These are phyloP conservation scores for Colletotrichum sp. DNA, from an alignment of 2,329 filamentous ascomycete species.

Conservation along the genomic window DNA sequence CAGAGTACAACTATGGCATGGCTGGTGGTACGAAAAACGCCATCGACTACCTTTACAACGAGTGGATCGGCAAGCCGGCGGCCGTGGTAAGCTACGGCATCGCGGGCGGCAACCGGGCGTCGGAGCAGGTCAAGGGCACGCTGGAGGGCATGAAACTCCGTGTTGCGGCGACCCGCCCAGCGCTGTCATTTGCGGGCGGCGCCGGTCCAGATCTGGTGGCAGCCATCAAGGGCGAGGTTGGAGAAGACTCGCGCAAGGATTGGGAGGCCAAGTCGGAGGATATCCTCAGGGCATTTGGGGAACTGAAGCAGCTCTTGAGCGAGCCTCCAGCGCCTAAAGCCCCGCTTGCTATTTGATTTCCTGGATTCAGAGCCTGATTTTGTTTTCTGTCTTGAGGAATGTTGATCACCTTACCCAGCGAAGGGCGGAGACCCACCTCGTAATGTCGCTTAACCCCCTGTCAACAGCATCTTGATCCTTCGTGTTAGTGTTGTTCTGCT, in stretches of 20 bases:
- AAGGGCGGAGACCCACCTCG: not conserved
- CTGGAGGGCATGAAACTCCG: constrained; percentile 34
- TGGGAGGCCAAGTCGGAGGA: constrained; percentile 25
- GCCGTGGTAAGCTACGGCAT: constrained; percentile 61
- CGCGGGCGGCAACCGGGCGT: constrained; percentile 40
- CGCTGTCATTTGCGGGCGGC: constrained; percentile 30
- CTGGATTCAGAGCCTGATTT: not conserved
- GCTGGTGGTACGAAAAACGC: constrained; percentile 64
- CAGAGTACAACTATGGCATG: constrained; percentile 63
- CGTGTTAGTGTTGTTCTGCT: not conserved
- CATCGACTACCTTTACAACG: constrained; percentile 64
- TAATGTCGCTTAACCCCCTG: constrained; percentile 10
- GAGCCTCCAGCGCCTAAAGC: not conserved
- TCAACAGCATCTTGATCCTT: not conserved
- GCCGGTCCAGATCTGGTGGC: constrained; percentile 23
- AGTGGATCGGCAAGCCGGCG: constrained; percentile 61
- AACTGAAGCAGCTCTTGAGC: constrained; percentile 29
- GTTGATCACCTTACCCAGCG: not conserved
- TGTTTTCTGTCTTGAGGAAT: not conserved
- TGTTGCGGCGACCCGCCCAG: constrained; percentile 34
- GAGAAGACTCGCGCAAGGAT: constrained; percentile 23
- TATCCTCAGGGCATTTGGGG: constrained; percentile 28
- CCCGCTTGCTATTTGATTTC: not conserved
- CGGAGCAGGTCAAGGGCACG: constrained; percentile 24
- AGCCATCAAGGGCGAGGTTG: constrained; percentile 27